A percentile compares a stretch with the other conserved stretches of the same genome.
Evolutionary conservation across 768 basidiomycete species (phyloP).

Genomic region (Agrocybe pediades): DNA sequence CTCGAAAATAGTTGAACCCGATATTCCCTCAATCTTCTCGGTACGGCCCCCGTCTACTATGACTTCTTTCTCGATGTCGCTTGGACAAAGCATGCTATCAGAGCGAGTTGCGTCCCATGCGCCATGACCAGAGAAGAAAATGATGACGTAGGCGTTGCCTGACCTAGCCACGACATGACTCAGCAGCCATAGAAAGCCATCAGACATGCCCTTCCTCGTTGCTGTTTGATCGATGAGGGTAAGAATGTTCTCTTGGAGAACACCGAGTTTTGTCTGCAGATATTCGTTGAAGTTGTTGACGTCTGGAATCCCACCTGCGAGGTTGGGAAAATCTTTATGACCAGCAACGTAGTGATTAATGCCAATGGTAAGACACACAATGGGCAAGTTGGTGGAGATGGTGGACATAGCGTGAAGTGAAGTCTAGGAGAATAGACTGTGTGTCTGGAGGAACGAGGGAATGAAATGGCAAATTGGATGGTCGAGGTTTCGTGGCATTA

Average conservation of each 20-base stretch:
- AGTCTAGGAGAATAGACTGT: too few species aligned
- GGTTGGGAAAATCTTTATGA: constrained; percentile 19
- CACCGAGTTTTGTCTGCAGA: constrained; percentile 27
- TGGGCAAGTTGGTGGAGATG: too few species aligned
- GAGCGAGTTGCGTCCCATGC: too few species aligned
- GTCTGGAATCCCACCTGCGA: constrained; percentile 40
- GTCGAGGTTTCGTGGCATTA: too few species aligned
- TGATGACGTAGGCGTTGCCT: constrained; percentile 35
- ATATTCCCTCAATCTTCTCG: background rate
- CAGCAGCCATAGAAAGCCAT: constrained; percentile 25
- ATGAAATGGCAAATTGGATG: too few species aligned
- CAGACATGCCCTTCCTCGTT: constrained; percentile 35
- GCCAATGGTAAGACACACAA: constrained; percentile 46
- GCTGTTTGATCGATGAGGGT: constrained; percentile 38
- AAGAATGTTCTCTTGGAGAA: constrained; percentile 33
- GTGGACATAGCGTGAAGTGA: too few species aligned
- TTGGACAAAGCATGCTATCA: background rate
- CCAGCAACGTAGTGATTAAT: constrained; percentile 36
- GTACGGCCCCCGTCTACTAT: background rate
- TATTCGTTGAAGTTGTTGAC: constrained; percentile 38
- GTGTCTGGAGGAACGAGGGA: too few species aligned
- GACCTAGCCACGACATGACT: constrained; percentile 19
- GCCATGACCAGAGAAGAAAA: constrained; percentile 51
- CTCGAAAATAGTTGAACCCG: background rate
- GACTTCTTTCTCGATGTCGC: background rate